Evolutionary conservation across 1,139 yeast genomes (phyloP).

Genomic region (Suhomyces chickasaworum): DNA sequence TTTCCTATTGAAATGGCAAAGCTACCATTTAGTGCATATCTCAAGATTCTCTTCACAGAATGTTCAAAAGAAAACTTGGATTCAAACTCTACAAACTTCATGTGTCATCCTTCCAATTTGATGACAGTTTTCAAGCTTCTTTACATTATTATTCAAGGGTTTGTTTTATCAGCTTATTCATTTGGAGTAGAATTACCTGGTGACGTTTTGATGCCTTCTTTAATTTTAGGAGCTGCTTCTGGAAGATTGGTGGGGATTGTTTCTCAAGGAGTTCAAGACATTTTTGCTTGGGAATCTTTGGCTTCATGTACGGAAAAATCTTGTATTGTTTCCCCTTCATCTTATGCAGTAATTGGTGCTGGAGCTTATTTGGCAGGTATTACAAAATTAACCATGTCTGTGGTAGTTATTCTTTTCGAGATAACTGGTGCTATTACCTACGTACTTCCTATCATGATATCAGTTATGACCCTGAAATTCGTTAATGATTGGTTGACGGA

Average conservation of each 20-base stretch:
- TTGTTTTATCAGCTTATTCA: slow-evolving; percentile 59
- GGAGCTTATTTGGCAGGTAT: slow-evolving; percentile 60
- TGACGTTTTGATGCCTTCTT: slow-evolving; percentile 72
- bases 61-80: slow-evolving; percentile 42
- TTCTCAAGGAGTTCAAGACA: slow-evolving; percentile 51
- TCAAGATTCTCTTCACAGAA: slow-evolving; percentile 63
- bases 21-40: slow-evolving; percentile 56
- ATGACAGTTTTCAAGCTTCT: slow-evolving; percentile 39
- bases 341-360: slow-evolving; percentile 64
- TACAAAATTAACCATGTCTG: slow-evolving; percentile 57
- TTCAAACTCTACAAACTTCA: slow-evolving; percentile 32
- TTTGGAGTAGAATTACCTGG: slow-evolving; percentile 73
- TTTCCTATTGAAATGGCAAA: slow-evolving; percentile 59
- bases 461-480: slow-evolving; percentile 55
- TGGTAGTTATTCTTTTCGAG: slow-evolving; percentile 59
- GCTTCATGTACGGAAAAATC: slow-evolving; percentile 55
- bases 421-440: slow-evolving; percentile 62
- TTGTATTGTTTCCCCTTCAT: slow-evolving; percentile 57
- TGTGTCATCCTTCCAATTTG: slow-evolving; percentile 36
- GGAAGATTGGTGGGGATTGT: slow-evolving; percentile 71
- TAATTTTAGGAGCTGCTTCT: slow-evolving; percentile 67
- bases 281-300: slow-evolving; percentile 41
- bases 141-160: slow-evolving; percentile 54
- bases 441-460: slow-evolving; percentile 60
- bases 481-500: slow-evolving; percentile 50